Base-by-base conservation (phyloP, 495 filamentous ascomycete species). In the Hypoxylon lienhwacheense region DNA sequence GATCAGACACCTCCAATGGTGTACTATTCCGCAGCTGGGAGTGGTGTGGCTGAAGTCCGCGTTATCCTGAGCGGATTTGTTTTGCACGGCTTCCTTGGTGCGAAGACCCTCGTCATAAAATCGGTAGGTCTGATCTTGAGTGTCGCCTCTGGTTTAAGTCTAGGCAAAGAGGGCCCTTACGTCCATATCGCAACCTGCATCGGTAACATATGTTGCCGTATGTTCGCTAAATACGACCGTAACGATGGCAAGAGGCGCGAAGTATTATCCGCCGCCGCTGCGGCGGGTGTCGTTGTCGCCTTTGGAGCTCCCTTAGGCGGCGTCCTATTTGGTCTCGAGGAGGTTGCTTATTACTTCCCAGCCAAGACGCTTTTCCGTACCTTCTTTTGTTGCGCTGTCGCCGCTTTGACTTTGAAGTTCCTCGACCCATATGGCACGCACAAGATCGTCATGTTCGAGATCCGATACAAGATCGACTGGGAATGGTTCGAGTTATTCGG, bases 41-140 rank as follows among this genome's bases (percentile, higher is more conserved):
- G 90, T 72, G 93, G 93, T 56, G 93, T 98, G 15, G 93, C 93
- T 14, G 93, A 98, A 71, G 92, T 98, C 29, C 92, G 93, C 47
- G 93, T 98, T 53, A 97, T 98, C 61, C 81, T 96, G 24, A 97
- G 92, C 68, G 93, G 93, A 21, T 98, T 97, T 69, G 91, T 98
- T 42, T 77, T 98, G 21, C 93, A 98, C 75, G 91, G 93, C 0
- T 98, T 96, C 69, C 77, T 98, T 29, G 93, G 93, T 47, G 68
- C 95, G 31, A 91, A 85, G 69, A 98, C 93, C 0, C 79, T 98
- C 19, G 70, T 92, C 7, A 78, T 96, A 61, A 98, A 98, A 70
- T 90, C 88, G 0, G 66, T 88, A 33, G 90, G 83, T 11, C 73
- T 98, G 25, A 80, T 97, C 34, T 77, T 97, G 52, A 93, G 88